Conservation (phyloP, 2,329 filamentous ascomycete genomes). For the Sclerotinia sclerotiorum region DNA sequence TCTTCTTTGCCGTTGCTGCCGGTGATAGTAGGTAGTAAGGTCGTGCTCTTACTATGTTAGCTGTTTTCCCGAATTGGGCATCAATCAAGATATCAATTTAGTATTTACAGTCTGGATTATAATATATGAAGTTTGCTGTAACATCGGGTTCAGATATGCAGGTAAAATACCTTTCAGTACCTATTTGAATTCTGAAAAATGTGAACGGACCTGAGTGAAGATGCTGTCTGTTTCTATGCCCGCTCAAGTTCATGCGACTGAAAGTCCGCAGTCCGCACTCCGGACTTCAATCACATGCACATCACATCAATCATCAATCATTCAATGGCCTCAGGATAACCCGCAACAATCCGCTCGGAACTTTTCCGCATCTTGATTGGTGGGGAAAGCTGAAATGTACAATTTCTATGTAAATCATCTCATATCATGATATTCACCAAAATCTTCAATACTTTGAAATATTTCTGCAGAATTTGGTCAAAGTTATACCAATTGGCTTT, state of each 20-base stretch:
- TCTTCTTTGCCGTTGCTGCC: neutral
- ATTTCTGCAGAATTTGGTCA: too few relatives aligned
- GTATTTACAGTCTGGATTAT: neutral
- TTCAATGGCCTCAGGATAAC: conserved; percentile 8
- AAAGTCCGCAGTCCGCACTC: neutral
- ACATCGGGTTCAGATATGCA: neutral
- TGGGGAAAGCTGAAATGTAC: neutral
- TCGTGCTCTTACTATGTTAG: neutral
- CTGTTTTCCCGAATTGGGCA: neutral
- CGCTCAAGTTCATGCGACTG: neutral
- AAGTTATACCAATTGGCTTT: neutral
- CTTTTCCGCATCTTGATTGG: neutral
- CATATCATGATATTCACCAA: neutral
- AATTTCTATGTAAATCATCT: conserved; percentile 6
- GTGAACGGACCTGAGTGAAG: neutral
- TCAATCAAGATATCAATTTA: neutral
- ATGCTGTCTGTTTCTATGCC: neutral
- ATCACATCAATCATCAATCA: too few relatives aligned
- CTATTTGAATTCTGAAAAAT: neutral
- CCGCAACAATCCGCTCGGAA: conserved; percentile 11
- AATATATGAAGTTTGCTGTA: too few relatives aligned
- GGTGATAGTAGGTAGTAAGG: neutral
- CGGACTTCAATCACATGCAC: neutral
- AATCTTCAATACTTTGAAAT: neutral
- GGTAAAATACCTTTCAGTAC: neutral